These are phyloP conservation scores for Alternaria arbusti DNA, from an alignment of 2,329 filamentous ascomycete genomes.

Conservation along the genomic window DNA sequence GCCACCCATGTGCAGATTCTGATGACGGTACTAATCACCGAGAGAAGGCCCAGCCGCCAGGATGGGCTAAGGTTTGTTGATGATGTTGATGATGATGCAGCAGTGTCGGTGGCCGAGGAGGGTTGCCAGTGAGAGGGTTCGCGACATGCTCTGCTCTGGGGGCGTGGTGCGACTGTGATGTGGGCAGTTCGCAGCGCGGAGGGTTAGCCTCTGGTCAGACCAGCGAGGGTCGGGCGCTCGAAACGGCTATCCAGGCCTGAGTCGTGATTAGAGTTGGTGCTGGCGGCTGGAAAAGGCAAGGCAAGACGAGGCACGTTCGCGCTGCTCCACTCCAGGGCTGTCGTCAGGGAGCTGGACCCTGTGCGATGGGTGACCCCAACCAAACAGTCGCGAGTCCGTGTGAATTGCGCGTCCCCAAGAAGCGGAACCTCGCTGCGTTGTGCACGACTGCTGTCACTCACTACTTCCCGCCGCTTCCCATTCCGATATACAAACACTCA, in stretches of 20 bases:
- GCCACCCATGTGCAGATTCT: constrained; percentile 2
- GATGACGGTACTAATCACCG: background rate
- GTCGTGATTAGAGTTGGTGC: background rate
- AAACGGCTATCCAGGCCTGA: background rate
- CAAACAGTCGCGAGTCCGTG: background rate
- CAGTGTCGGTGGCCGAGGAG: background rate
- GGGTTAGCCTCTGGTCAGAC: background rate
- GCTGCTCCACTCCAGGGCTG: background rate
- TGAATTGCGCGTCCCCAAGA: constrained; percentile 3
- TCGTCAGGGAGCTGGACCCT: background rate
- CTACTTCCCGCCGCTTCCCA: background rate
- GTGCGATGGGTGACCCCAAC: background rate
- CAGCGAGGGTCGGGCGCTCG: background rate
- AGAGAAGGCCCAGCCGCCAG: background rate
- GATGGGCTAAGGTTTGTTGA: background rate
- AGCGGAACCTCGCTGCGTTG: background rate
- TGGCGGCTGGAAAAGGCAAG: background rate
- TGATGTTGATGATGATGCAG: background rate
- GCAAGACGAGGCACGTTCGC: background rate
- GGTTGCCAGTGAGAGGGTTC: background rate
- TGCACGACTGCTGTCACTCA: background rate
- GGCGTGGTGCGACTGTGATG: background rate
- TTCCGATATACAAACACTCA: background rate
- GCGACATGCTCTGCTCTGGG: background rate
- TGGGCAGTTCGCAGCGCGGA: background rate